Evolutionary conservation across 352 stramenopile genomes (phyloP).

Genomic region (Globisporangium yorkense): DNA sequence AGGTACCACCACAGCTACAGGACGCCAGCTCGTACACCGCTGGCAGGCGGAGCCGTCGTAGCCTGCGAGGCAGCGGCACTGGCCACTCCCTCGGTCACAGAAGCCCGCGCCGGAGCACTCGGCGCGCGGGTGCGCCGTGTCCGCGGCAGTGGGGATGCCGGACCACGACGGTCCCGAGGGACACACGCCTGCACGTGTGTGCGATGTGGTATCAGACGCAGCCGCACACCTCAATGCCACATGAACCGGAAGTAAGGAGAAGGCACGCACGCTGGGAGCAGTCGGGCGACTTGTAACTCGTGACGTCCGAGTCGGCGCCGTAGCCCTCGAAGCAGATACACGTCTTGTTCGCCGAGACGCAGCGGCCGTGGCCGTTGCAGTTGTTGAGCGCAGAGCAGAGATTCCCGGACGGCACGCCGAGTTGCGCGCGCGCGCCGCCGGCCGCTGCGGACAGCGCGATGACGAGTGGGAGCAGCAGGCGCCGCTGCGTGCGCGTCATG

Average conservation of each 20-base stretch:
- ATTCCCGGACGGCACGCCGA: conserved; percentile 50
- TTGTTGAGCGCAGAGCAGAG: conserved; percentile 75
- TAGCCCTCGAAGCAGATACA: conserved; percentile 89
- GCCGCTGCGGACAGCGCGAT: not conserved
- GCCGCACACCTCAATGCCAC: not conserved
- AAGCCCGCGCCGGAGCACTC: conserved; percentile 65
- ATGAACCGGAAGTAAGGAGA: not conserved
- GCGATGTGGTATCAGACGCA: not conserved
- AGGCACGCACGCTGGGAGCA: conserved; percentile 61
- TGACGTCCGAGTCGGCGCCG: conserved; percentile 74
- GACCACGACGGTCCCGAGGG: conserved; percentile 58
- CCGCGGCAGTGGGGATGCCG: conserved; percentile 34
- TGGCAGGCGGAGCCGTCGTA: conserved; percentile 75
- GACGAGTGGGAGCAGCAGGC: not conserved
- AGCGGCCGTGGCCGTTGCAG: conserved; percentile 88
- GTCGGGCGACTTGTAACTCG: conserved; percentile 72
- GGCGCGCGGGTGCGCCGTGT: conserved; percentile 30
- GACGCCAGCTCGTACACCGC: conserved; percentile 26
- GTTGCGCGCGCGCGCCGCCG: conserved; percentile 21
- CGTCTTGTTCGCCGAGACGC: conserved; percentile 73
- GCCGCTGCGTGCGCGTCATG: no score
- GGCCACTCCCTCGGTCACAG: conserved; percentile 46
- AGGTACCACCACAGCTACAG: not conserved
- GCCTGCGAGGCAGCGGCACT: conserved; percentile 57
- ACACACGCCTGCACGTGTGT: conserved; percentile 41